Evolutionary conservation across 805 yeast genomes (phyloP), one percentile per base, ranked within the genome.

Genomic region (Schizosaccharomyces japonicus): DNA sequence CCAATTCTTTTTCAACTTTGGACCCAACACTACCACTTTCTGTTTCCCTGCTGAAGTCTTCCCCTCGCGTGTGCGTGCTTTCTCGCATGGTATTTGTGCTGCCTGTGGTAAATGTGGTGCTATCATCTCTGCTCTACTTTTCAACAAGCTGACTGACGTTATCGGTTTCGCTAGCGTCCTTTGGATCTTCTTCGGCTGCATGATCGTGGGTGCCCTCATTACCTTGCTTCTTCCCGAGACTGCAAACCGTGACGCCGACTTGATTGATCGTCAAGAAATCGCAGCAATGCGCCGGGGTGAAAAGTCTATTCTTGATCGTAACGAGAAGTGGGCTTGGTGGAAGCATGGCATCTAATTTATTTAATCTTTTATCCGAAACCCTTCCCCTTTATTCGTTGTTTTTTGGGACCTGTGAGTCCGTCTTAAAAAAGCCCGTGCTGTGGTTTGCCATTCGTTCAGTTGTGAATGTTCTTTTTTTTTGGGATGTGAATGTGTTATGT

Each of bases 21-120:
- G 94, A 60, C 94, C 95, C 62, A 83, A 83, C 70, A 75, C 84
- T 52, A 84, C 94, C 45, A 83, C 94, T 48, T 83, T 83, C 61
- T 75, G 83, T 58, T 71, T 80, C 60, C 94, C 94, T 46, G 94
- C 93, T 66, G 95, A 83, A 68, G 67, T 75, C 61, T 84, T 69
- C 78, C 95, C 94, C 62, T 83, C 95, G 49, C 77, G 94, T 71
- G 83, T 82, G 67, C 79, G 94, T 76, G 82, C 94, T 23, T 76
- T 93, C 55, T 94, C 94, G 45, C 95, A 83, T 58, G 95, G 95
- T 71, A 71, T 83, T 52, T 82, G 93, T 53, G 94, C 95, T 56
- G 95, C 92, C 47, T 63, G 75, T 30, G 95, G 94, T 70, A 83
- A 83, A 63, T 69, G 82, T 57, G 95, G 94, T 68, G 93, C 94